These are phyloP conservation scores for Juncus effusus DNA, from an alignment of 176 grass and related monocot genomes.

Conservation along the genomic window DNA sequence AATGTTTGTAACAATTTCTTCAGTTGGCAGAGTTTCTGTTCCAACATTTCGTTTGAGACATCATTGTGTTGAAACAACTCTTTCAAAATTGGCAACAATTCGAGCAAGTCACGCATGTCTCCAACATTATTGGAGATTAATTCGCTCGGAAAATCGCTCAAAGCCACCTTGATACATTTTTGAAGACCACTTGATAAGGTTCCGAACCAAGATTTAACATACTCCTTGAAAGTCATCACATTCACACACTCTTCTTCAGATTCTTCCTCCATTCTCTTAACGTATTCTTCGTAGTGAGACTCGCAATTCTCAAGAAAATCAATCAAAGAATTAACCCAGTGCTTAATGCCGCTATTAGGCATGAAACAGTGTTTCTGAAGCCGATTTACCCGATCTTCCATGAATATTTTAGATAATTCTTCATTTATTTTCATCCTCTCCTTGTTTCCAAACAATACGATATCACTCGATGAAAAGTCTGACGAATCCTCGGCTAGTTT, in stretches of 20 bases:
- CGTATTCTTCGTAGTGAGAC: slow-evolving; percentile 30
- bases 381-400: slow-evolving; percentile 31
- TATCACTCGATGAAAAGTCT: slow-evolving; percentile 29
- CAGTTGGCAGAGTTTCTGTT: slow-evolving; percentile 14
- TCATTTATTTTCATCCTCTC: slow-evolving; percentile 35
- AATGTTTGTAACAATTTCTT: background rate
- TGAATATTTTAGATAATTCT: slow-evolving; percentile 33
- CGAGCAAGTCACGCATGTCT: slow-evolving; percentile 5
- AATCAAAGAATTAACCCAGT: slow-evolving; percentile 36
- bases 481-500: slow-evolving; percentile 16
- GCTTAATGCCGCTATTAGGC: slow-evolving; percentile 35
- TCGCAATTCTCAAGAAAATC: slow-evolving; percentile 37
- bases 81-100: slow-evolving; percentile 13
- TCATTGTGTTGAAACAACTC: background rate
- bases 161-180: slow-evolving; percentile 22
- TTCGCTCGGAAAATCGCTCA: slow-evolving; percentile 37
- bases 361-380: slow-evolving; percentile 33
- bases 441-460: slow-evolving; percentile 61
- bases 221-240: slow-evolving; percentile 23
- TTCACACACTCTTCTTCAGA: background rate
- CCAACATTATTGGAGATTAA: slow-evolving; percentile 5
- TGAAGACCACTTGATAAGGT: background rate
- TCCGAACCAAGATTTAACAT: slow-evolving; percentile 20
- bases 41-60: slow-evolving; percentile 4
- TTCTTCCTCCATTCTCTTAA: background rate